phyloP scores from a whole-genome alignment of 768 basidiomycete genomes.

The Pleurotus ostreatus region DNA sequence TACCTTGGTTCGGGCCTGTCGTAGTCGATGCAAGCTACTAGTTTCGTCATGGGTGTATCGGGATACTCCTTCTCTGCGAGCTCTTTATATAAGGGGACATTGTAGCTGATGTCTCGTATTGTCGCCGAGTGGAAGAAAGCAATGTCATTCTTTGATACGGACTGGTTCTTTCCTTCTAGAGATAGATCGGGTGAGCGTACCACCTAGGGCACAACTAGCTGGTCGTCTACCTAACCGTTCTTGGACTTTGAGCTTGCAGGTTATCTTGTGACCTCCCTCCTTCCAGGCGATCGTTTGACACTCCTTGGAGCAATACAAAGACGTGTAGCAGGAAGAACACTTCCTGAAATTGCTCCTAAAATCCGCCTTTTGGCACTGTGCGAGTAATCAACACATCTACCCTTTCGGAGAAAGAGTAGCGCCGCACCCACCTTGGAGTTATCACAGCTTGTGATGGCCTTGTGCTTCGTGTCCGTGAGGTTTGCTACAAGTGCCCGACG shows the following conservation, averaged over 20 bases:
- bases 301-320: conserved; percentile 35
- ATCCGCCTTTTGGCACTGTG: conserved; percentile 31
- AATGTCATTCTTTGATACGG: conserved; percentile 27
- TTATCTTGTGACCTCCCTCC: conserved; percentile 28
- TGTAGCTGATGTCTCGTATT: conserved; percentile 27
- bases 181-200: background rate
- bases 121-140: conserved; percentile 31
- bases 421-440: conserved; percentile 24
- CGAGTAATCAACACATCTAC: background rate
- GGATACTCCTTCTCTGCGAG: conserved; percentile 24
- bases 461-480: conserved; percentile 23
- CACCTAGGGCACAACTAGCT: background rate
- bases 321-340: conserved; percentile 28
- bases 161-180: conserved; percentile 26
- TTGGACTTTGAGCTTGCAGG: conserved; percentile 33
- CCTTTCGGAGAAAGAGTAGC: background rate
- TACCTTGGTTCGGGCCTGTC: conserved; percentile 24
- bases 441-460: conserved; percentile 28
- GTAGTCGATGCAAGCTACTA: conserved; percentile 32
- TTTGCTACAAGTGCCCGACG: conserved; percentile 19
- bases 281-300: conserved; percentile 33
- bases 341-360: conserved; percentile 28
- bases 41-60: conserved; percentile 14
- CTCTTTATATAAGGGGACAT: conserved; percentile 20
- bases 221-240: conserved; percentile 25